Conservation (phyloP, 2,329 filamentous ascomycete genomes). For the Fusarium verrucosum region DNA sequence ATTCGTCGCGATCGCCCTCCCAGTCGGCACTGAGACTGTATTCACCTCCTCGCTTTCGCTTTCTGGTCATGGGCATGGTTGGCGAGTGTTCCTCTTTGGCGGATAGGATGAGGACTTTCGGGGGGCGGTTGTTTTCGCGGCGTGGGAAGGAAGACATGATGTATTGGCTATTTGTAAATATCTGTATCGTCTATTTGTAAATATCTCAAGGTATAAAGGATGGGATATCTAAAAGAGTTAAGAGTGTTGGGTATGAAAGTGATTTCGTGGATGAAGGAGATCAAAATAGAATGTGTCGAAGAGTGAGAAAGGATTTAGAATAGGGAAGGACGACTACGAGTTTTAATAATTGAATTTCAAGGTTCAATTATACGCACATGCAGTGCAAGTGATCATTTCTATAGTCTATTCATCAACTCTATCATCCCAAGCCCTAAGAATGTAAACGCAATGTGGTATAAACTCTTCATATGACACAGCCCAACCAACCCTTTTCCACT, state of each 20-base stretch:
- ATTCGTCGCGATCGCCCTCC: background rate
- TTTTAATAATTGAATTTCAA: background rate
- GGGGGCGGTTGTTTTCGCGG: background rate
- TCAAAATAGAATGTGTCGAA: background rate
- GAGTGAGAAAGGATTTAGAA: background rate
- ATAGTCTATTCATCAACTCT: constrained; percentile 37
- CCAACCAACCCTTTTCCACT: background rate
- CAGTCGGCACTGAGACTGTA: background rate
- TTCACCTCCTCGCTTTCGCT: background rate
- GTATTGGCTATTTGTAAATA: too few species aligned
- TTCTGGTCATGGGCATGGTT: background rate
- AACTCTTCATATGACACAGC: constrained; percentile 2
- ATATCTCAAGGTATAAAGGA: too few species aligned
- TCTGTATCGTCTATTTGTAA: too few species aligned
- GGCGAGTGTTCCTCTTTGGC: background rate
- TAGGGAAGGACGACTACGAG: too few species aligned
- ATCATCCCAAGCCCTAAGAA: constrained; percentile 13
- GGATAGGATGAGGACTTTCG: background rate
- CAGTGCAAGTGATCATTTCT: constrained; percentile 6
- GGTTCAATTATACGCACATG: background rate
- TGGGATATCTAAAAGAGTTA: background rate
- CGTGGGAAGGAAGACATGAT: too few species aligned
- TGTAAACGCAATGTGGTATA: constrained; percentile 37
- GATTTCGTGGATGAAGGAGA: background rate
- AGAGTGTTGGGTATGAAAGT: background rate